Conservation (phyloP, 2,329 filamentous ascomycete species). For the Akanthomyces muscarius region DNA sequence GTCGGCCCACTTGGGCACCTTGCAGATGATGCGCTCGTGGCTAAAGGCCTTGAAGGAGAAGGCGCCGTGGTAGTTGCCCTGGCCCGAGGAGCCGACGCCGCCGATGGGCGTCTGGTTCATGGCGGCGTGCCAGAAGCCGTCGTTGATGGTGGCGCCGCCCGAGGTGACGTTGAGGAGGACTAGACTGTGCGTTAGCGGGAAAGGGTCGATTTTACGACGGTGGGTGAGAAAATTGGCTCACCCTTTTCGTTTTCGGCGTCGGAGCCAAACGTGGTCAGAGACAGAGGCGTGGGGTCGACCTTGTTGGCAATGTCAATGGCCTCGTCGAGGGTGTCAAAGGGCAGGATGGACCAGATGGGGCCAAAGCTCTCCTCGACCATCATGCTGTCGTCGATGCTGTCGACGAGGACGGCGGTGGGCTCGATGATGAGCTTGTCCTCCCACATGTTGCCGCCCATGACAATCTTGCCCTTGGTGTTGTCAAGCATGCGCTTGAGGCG, state of each 20-base stretch:
- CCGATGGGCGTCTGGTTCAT: conserved; percentile 74
- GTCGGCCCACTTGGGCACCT: conserved; percentile 65
- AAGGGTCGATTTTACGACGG: neutral
- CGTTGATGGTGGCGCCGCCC: conserved; percentile 64
- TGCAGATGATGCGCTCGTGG: conserved; percentile 56
- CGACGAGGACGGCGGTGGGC: conserved; percentile 84
- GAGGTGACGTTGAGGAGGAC: conserved; percentile 61
- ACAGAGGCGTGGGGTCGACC: conserved; percentile 78
- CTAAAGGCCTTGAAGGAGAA: conserved; percentile 67
- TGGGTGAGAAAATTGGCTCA: conserved; percentile 33
- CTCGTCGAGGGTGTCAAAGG: conserved; percentile 75
- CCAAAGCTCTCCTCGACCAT: conserved; percentile 86
- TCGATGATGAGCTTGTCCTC: conserved; percentile 79
- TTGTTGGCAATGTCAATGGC: conserved; percentile 78
- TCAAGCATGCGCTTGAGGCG: conserved; percentile 92
- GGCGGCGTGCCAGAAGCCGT: conserved; percentile 64
- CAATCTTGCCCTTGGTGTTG: conserved; percentile 73
- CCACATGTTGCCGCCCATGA: conserved; percentile 82
- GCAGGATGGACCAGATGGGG: conserved; percentile 80
- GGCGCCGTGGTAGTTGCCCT: conserved; percentile 73
- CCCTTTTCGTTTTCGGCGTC: conserved; percentile 72
- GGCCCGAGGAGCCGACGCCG: conserved; percentile 75
- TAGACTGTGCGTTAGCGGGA: conserved; percentile 25
- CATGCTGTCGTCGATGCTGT: conserved; percentile 67
- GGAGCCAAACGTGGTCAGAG: conserved; percentile 79